Base-by-base conservation (phyloP, 1,284 basidiomycete species). In the Takashimella tepidaria region DNA sequence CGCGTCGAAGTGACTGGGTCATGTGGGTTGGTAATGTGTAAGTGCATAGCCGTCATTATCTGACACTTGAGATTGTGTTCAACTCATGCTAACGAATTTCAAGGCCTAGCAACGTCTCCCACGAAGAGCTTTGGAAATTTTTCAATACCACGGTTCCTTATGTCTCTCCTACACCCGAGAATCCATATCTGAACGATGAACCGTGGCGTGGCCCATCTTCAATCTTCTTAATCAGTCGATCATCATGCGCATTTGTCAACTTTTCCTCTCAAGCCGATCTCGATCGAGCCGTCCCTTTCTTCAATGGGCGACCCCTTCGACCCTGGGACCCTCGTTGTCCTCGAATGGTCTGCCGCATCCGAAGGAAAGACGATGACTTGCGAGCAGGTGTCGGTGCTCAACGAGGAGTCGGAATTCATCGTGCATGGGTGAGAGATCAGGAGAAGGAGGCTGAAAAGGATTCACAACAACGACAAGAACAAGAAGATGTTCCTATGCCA, bases 171-270 rank as follows among this genome's bases (percentile, higher is more conserved):
- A 31, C 20, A 42, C 13, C 31, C 8, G 40, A 46, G 31, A 49
- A 52, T 22, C 44, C 52, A 8, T 50, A 55, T 3, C 21, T 53
- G 5, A 55, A 53, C 16, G 47, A 57, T 5, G 62, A 66, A 41
- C 61, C 67, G 1, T 74, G 73, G 59, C 73, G 78, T 24, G 89
- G 89, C 5, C 84, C 97, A 2, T 74, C 87, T 2, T 92, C 89
- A 21, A 86, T 98, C 60, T 96, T 95, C 76, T 82, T 93, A 53
- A 98, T 98, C 63, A 83, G 87, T 19, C 84, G 92, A 21, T 93
- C 91, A 3, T 92, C 86, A 64, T 97, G 93, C 72, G 90, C 89
- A 3, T 97, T 98, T 68, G 83, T 96, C 72, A 97, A 97, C 70
- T 92, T 88, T 65, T 81, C 83, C 47, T 82, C 80, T 0, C 82